Evolutionary conservation across 495 filamentous ascomycete species (phyloP).

Genomic region (Margaritispora aquatica): DNA sequence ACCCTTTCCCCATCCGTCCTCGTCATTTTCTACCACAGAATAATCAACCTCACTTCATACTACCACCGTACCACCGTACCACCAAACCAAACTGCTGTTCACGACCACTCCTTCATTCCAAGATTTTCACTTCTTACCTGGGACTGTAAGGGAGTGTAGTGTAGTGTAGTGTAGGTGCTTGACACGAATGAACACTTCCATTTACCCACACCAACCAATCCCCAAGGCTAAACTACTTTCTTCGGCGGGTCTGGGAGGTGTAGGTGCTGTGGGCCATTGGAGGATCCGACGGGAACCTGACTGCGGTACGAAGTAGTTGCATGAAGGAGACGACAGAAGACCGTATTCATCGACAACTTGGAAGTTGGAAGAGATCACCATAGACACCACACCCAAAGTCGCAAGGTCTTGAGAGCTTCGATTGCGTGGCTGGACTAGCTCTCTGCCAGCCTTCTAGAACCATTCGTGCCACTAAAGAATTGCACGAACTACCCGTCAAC

Average conservation of each 20-base stretch:
- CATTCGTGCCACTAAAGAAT: too few relatives aligned
- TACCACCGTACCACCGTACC: too few relatives aligned
- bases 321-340: neutral
- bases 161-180: too few relatives aligned
- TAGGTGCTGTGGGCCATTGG: neutral
- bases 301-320: too few relatives aligned
- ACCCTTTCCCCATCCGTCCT: neutral
- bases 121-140: too few relatives aligned
- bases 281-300: neutral
- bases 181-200: too few relatives aligned
- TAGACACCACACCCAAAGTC: neutral
- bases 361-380: too few relatives aligned
- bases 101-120: too few relatives aligned
- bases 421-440: neutral
- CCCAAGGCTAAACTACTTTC: neutral
- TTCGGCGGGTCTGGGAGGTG: neutral
- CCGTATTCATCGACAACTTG: too few relatives aligned
- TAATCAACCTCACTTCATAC: neutral
- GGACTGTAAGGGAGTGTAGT: too few relatives aligned
- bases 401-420: neutral
- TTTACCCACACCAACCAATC: neutral
- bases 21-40: neutral
- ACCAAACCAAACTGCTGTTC: too few relatives aligned
- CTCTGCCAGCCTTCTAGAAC: slow-evolving; percentile 2
- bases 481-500: neutral